Evolutionary conservation across 768 basidiomycete species (phyloP), one percentile per base, ranked within the genome.

Genomic region (Kwoniella dejecticola): DNA sequence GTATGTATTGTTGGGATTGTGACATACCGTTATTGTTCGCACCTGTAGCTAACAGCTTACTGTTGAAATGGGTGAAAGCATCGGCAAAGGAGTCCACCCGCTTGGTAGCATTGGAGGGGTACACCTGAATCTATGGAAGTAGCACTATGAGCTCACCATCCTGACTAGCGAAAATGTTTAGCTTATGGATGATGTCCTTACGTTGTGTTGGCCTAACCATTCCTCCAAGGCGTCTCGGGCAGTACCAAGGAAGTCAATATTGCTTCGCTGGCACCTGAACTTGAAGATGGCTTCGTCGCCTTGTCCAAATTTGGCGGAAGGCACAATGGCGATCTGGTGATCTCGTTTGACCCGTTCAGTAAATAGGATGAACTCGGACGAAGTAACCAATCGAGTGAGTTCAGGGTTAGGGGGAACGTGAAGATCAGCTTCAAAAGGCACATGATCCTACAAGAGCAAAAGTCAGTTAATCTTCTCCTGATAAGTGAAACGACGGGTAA

Each of bases 341-440:
- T 98, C 95, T 47, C 90, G 88, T 80, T 96, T 96, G 79, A 96
- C 85, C 53, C 88, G 87, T 66, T 97, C 94, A 8, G 88, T 86
- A 62, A 97, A 87, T n/a, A 85, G 84, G 48, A 82, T 82, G 77
- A 94, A 97, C 46, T 97, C 93, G n/a, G 87, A 79, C 2, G 89
- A 87, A 29, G 84, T 79, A 69, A 87, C 87, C 41, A 97, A 81
- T 30, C 85, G 83, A 13, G 88, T 84, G 31, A 98, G 82, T 58
- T 96, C 93, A 12, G 85, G 79, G 68, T 86, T 88, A 10, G 89
- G 88, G 4, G 93, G 93, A 23, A 97, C 87, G 41, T 88, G 86
- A 85, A 95, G 89, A 68, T 95, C 91, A 13, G 92, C 93, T 78
- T 97, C 93, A 74, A 95, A 95, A 3, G 92, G 93, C 62, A 97